Evolutionary conservation across 176 grass and related monocot species (phyloP), one percentile per base, ranked within the genome.

Genomic region (Hsuehochloa calcarea): DNA sequence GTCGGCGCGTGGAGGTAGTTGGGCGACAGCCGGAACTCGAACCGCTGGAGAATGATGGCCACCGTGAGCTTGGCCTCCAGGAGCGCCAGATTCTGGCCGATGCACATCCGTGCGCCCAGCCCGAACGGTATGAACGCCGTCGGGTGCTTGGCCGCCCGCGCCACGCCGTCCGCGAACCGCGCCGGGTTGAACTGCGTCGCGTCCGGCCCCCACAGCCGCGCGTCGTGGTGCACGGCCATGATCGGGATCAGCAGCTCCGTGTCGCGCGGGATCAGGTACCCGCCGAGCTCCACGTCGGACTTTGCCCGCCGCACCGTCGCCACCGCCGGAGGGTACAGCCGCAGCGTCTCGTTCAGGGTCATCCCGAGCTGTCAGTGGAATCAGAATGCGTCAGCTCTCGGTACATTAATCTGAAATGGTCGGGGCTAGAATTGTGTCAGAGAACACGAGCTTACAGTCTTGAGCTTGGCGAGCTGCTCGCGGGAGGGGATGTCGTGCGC

Each of bases 191-290:
- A 99, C 86, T 88, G 90, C 77, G 88, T 76, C 64, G 88, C 96
- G 85, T 99, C 96, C 0, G 96, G 14, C 0, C 96, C 96, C 96
- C 96, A 99, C 75, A 95, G 90, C 35, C 80, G 68, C 10, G 81
- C 58, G 77, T 98, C 93, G 87, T 98, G 96, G 89, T 98, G 96
- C 86, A 98, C 89, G 58, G 93, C 93, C 93, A 98, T 93, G 87
- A 98, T 98, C 35, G 96, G 96, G 75, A 98, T 93, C 35, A 98
- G 91, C 63, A 98, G 82, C 77, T 98, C 96, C 41, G 96, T 96
- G 83, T 83, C 93, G 0, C 90, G 90, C 3, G 96, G 96, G 90
- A 99, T 93, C 60, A 86, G 73, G 90, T 90, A 87, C 17, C 86
- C 84, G 40, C 96, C 90, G 7, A 99, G 89, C 88, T 94, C 78